phyloP scores from a whole-genome alignment of 768 basidiomycete species.

The Chlorophyllum brunneum region DNA sequence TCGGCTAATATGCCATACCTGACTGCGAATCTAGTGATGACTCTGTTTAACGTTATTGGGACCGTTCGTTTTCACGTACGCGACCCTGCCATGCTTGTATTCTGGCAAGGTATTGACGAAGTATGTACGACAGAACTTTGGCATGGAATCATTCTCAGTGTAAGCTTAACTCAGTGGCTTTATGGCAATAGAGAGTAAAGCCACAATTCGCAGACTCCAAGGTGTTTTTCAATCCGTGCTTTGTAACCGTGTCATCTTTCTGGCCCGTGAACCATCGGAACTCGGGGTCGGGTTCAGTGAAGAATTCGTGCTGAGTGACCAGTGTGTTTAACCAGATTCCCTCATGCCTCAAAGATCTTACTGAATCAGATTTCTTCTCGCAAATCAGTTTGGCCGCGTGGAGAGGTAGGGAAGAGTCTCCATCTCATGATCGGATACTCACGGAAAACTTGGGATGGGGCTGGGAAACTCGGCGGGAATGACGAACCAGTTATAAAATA shows the following conservation, averaged over 20 bases:
- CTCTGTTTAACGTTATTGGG: not conserved
- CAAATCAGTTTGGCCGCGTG: too few species aligned
- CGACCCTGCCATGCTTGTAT: not conserved
- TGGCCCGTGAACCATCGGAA: constrained; percentile 4
- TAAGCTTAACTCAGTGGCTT: not conserved
- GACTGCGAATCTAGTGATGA: not conserved
- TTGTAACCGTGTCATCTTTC: constrained; percentile 1
- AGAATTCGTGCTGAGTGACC: constrained; percentile 21
- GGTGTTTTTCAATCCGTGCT: constrained; percentile 3
- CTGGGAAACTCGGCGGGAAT: too few species aligned
- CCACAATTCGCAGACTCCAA: not conserved
- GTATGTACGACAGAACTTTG: not conserved
- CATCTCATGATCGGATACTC: too few species aligned
- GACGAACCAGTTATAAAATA: too few species aligned
- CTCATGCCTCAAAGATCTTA: not conserved
- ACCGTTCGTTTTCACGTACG: not conserved
- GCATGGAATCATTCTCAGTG: not conserved
- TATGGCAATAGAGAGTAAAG: not conserved
- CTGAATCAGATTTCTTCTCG: not conserved
- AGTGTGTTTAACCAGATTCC: too few species aligned
- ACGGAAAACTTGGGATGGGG: too few species aligned
- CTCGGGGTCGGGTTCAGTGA: not conserved
- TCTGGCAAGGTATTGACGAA: not conserved
- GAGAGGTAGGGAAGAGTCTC: too few species aligned
- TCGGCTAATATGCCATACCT: not conserved